Conservation (phyloP, 257 asterid genomes). For the Solanum clarkiae region DNA sequence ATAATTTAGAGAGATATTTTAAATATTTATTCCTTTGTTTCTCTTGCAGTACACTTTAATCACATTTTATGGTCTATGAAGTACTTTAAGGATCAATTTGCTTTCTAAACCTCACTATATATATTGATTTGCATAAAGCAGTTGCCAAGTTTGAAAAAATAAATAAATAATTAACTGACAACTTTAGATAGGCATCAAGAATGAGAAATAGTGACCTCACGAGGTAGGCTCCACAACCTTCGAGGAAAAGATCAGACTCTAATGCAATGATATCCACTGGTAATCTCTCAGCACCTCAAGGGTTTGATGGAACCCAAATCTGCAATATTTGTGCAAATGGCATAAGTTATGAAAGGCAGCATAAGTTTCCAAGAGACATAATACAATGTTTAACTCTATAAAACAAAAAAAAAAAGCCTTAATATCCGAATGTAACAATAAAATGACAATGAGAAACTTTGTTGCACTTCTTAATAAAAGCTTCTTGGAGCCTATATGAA, state of each 20-base stretch:
- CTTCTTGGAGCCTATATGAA: not conserved
- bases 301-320: slow-evolving; percentile 81
- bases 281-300: slow-evolving; percentile 77
- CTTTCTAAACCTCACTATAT: not conserved
- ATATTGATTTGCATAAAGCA: not conserved
- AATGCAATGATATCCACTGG: slow-evolving; percentile 50
- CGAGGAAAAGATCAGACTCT: slow-evolving; percentile 60
- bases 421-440: not conserved
- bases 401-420: not conserved
- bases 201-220: slow-evolving; percentile 39
- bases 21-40: not conserved
- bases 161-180: not conserved
- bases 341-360: not conserved
- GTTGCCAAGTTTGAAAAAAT: not conserved
- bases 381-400: not conserved
- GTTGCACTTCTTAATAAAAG: not conserved
- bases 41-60: not conserved
- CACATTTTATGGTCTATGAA: not conserved
- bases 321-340: slow-evolving; percentile 7
- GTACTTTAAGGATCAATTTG: not conserved
- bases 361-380: not conserved
- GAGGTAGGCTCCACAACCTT: slow-evolving; percentile 74
- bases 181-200: not conserved
- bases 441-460: not conserved
- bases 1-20: not conserved